A percentile compares a stretch with the other conserved stretches of the same genome.
phyloP scores from a whole-genome alignment of 169 alveolate species.

The Plasmodium cynomolgi region DNA sequence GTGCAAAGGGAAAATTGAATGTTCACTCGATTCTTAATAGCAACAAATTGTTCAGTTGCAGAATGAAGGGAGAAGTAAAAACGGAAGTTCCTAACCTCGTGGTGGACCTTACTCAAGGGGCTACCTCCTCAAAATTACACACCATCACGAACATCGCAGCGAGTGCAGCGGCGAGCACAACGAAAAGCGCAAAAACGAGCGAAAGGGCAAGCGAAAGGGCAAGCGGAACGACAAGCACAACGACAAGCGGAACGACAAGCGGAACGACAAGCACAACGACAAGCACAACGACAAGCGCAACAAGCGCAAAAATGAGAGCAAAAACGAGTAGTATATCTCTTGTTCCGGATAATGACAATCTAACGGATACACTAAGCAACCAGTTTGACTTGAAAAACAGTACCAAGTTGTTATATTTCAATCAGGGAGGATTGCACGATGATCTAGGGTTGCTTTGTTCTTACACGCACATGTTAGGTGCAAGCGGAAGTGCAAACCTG shows the following conservation, averaged over 20 bases:
- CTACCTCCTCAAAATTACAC: background rate
- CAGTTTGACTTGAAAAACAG: background rate
- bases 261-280: background rate
- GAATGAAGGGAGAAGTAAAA: background rate
- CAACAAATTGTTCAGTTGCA: background rate
- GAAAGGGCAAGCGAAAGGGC: background rate
- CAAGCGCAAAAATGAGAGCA: no score
- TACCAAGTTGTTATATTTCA: background rate
- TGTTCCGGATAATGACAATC: background rate
- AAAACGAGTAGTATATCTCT: background rate
- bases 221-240: background rate
- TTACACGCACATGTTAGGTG: background rate
- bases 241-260: no score
- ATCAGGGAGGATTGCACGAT: background rate
- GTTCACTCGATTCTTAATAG: background rate
- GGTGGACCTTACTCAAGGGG: background rate
- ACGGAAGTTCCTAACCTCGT: background rate
- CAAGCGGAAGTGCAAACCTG: background rate
- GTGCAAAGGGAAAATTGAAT: background rate
- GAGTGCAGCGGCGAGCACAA: background rate
- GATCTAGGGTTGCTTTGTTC: background rate
- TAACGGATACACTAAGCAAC: background rate
- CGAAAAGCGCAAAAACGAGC: background rate
- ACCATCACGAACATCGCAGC: background rate
- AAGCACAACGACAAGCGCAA: background rate